phyloP scores from a whole-genome alignment of 2,329 filamentous ascomycete species.

The Westerdykella ornata region DNA sequence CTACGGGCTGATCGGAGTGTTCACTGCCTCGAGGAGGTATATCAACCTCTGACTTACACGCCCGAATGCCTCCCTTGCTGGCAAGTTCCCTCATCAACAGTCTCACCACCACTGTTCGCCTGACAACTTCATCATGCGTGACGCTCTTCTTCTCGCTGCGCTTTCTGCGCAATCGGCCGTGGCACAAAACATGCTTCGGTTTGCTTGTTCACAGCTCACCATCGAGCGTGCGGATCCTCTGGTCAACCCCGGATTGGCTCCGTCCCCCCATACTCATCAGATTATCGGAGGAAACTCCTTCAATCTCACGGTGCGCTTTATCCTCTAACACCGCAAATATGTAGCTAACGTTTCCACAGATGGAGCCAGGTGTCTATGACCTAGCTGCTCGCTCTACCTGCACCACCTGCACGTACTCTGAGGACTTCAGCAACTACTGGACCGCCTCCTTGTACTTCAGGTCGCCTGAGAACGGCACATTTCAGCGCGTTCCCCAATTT shows the following conservation, averaged over 20 bases:
- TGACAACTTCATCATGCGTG: slow-evolving; percentile 18
- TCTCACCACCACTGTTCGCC: not conserved
- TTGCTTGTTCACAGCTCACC: slow-evolving; percentile 29
- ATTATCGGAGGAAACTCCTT: slow-evolving; percentile 31
- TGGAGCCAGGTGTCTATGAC: slow-evolving; percentile 24
- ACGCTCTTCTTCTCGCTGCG: slow-evolving; percentile 15
- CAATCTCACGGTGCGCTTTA: slow-evolving; percentile 22
- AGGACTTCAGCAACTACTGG: slow-evolving; percentile 28
- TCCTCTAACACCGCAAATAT: not conserved
- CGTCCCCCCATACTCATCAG: slow-evolving; percentile 27
- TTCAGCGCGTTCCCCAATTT: slow-evolving; percentile 26
- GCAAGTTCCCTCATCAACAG: not conserved
- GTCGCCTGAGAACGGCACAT: slow-evolving; percentile 30
- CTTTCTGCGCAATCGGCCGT: slow-evolving; percentile 20
- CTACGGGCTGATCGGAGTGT: not conserved
- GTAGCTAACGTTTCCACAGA: slow-evolving; percentile 15
- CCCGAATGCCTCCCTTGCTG: not conserved
- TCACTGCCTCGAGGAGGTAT: not conserved
- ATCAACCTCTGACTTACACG: not conserved
- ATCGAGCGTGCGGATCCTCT: slow-evolving; percentile 50
- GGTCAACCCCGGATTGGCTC: slow-evolving; percentile 22
- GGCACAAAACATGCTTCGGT: slow-evolving; percentile 32
- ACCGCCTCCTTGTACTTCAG: slow-evolving; percentile 28
- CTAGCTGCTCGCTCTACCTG: slow-evolving; percentile 21
- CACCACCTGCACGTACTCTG: slow-evolving; percentile 27